Evolutionary conservation across 1,139 yeast genomes (phyloP).

Genomic region (Kodamaea alishanica): DNA sequence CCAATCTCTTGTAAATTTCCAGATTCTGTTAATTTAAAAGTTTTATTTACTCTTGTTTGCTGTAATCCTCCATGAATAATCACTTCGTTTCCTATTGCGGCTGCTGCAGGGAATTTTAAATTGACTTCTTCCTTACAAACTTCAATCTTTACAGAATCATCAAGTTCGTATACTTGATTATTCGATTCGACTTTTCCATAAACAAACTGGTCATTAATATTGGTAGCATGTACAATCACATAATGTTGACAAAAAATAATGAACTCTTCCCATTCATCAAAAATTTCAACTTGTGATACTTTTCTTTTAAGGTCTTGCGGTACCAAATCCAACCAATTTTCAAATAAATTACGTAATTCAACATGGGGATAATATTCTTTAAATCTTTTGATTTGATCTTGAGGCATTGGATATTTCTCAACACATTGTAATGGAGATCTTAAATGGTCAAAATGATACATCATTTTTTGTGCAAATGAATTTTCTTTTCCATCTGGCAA

Average conservation of each 20-base stretch:
- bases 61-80: slow-evolving; percentile 55
- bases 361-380: slow-evolving; percentile 39
- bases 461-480: slow-evolving; percentile 73
- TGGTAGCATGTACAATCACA: slow-evolving; percentile 63
- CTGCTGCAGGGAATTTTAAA: slow-evolving; percentile 48
- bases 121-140: slow-evolving; percentile 18
- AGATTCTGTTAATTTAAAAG: slow-evolving; percentile 13
- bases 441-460: slow-evolving; percentile 64
- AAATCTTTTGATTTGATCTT: slow-evolving; percentile 52
- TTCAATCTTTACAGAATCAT: slow-evolving; percentile 6
- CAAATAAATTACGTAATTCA: slow-evolving; percentile 53
- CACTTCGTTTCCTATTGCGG: slow-evolving; percentile 19
- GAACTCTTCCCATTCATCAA: slow-evolving; percentile 86
- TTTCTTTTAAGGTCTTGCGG: slow-evolving; percentile 34
- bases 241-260: slow-evolving; percentile 76
- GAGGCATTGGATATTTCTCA: slow-evolving; percentile 49
- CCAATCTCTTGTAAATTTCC: slow-evolving; percentile 4
- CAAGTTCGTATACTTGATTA: slow-evolving; percentile 4
- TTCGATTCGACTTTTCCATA: not conserved
- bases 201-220: slow-evolving; percentile 17
- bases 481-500: slow-evolving; percentile 60
- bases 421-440: slow-evolving; percentile 73
- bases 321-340: slow-evolving; percentile 53
- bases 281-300: slow-evolving; percentile 56
- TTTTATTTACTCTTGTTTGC: slow-evolving; percentile 36